Evolutionary conservation across 768 basidiomycete species (phyloP).

Genomic region (Zangia roseola): DNA sequence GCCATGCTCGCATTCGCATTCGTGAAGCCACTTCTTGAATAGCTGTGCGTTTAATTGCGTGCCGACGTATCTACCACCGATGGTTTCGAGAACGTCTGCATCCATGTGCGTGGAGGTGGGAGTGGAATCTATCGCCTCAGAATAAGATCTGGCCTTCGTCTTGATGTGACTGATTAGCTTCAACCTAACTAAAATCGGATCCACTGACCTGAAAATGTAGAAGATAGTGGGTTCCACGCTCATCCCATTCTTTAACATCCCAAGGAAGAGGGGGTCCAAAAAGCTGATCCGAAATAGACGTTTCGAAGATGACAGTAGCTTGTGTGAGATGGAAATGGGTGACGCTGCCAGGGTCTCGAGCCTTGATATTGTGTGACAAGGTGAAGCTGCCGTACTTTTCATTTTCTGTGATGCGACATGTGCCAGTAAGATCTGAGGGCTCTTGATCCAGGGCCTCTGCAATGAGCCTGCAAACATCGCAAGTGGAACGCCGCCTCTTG

Average conservation of each 20-base stretch:
- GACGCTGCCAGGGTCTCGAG: constrained; percentile 1
- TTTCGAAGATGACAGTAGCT: constrained; percentile 1
- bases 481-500: constrained; percentile 9
- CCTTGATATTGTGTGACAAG: background rate
- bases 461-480: constrained; percentile 14
- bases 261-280: constrained; percentile 9
- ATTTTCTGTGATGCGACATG: constrained; percentile 1
- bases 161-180: background rate
- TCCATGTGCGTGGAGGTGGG: background rate
- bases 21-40: constrained; percentile 14
- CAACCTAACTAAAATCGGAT: background rate
- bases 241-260: background rate
- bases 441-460: constrained; percentile 12
- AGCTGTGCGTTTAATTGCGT: constrained; percentile 5
- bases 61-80: constrained; percentile 11
- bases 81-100: background rate
- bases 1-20: constrained; percentile 12
- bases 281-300: background rate
- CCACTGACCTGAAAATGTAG: constrained; percentile 8
- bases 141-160: constrained; percentile 1
- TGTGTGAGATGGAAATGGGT: constrained; percentile 18
- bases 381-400: constrained; percentile 5
- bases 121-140: background rate
- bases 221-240: background rate
- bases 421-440: constrained; percentile 4